Evolutionary conservation across 345 rosid genomes (phyloP).

Genomic region (Gossypium herbaceum): DNA sequence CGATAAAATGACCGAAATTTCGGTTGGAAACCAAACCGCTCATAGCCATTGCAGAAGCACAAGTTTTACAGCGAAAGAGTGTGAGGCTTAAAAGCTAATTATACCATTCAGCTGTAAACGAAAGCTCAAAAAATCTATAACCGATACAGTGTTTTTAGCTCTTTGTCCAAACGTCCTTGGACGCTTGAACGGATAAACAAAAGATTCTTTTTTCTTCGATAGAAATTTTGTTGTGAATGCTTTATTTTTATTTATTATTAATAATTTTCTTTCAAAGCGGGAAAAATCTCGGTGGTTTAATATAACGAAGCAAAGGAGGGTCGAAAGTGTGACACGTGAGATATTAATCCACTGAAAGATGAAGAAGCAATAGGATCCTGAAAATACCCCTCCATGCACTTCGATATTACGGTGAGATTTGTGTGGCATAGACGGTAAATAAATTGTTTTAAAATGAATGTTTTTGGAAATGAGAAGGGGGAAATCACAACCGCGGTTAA

Average conservation of each 20-base stretch:
- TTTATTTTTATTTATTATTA: constrained; percentile 2
- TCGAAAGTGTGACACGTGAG: constrained; percentile 63
- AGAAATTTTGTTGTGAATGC: background rate
- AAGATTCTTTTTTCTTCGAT: constrained; percentile 6
- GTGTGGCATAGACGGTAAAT: background rate
- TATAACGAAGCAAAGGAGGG: constrained; percentile 41
- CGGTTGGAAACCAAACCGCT: constrained; percentile 73
- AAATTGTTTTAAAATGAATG: background rate
- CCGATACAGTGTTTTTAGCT: constrained; percentile 1
- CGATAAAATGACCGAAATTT: constrained; percentile 49
- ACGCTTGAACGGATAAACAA: constrained; percentile 31
- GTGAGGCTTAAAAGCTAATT: constrained; percentile 26
- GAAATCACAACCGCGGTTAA: constrained; percentile 20
- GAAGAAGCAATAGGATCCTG: background rate
- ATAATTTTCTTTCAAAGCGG: constrained; percentile 36
- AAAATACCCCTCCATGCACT: constrained; percentile 20
- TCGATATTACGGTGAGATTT: background rate
- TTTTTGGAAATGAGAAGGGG: constrained; percentile 5
- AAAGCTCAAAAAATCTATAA: constrained; percentile 17
- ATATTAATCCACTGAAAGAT: constrained; percentile 32
- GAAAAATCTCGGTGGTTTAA: constrained; percentile 44
- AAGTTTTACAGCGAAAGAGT: background rate
- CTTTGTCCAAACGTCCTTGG: background rate
- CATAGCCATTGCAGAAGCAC: constrained; percentile 51
- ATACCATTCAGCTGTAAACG: constrained; percentile 28